Evolutionary conservation across 208 protist species (phyloP).

Genomic region (Leishmania aethiopica): DNA sequence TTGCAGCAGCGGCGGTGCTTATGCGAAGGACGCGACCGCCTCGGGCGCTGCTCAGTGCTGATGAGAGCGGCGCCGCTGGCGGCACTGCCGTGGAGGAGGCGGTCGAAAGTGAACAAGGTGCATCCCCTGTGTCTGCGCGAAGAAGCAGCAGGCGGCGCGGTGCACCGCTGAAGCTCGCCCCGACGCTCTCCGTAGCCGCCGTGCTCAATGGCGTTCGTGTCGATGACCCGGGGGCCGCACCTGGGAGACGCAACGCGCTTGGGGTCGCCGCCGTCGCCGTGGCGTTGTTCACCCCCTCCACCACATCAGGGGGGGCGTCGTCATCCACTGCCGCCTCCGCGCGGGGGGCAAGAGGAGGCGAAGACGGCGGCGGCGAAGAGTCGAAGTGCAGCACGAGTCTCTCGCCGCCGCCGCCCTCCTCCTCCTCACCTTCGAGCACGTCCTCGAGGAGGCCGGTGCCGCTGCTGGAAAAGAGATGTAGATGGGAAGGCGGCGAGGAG

Average conservation of each 20-base stretch:
- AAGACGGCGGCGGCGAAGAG: conserved; percentile 8
- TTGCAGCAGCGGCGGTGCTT: neutral
- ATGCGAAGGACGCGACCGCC: conserved; percentile 6
- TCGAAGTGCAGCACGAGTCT: conserved; percentile 26
- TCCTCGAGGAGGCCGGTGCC: neutral
- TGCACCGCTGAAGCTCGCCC: neutral
- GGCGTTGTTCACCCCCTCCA: neutral
- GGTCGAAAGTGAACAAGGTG: neutral
- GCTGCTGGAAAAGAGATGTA: conserved; percentile 5
- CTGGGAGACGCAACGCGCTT: neutral
- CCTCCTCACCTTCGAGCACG: neutral
- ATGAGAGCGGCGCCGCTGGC: neutral
- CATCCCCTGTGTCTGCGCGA: neutral
- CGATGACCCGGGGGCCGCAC: neutral
- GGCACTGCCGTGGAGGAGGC: neutral
- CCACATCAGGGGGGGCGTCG: neutral
- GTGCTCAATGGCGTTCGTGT: neutral
- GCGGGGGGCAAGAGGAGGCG: neutral
- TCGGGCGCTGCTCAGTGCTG: neutral
- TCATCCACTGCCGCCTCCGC: neutral
- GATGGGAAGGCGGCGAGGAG: no score
- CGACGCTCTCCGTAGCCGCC: neutral
- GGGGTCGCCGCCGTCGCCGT: neutral
- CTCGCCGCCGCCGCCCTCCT: conserved; percentile 1
- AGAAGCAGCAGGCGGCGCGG: conserved; percentile 9